A percentile compares a stretch with the other conserved stretches of the same genome.
phyloP scores from a whole-genome alignment of 73 alveolate genomes.

The Breviolum minutum region DNA sequence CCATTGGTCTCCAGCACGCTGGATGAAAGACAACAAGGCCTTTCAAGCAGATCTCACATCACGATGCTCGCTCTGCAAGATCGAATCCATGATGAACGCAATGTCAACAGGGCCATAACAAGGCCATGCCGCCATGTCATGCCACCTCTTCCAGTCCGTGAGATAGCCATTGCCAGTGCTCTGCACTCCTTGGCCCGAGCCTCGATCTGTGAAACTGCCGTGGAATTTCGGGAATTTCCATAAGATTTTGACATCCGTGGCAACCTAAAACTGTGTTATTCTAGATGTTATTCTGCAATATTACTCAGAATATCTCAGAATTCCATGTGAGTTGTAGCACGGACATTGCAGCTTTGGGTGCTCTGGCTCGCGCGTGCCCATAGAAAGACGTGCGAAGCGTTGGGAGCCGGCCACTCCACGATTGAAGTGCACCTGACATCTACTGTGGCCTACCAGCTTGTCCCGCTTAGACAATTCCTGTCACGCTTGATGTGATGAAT shows the following conservation, averaged over 20 bases:
- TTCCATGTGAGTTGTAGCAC: background rate
- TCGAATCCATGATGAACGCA: background rate
- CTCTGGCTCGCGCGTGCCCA: conserved; percentile 59
- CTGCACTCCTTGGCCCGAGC: conserved; percentile 61
- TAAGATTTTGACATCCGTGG: background rate
- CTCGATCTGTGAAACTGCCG: background rate
- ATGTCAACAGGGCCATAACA: background rate
- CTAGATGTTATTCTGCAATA: too few species aligned
- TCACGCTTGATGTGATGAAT: too few species aligned
- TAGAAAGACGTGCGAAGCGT: conserved; percentile 68
- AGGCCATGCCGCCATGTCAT: background rate
- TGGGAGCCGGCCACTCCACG: conserved; percentile 91
- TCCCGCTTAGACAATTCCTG: too few species aligned
- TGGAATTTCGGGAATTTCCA: background rate
- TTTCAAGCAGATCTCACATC: background rate
- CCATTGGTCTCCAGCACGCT: conserved; percentile 41
- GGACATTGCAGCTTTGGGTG: background rate
- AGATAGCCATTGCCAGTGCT: conserved; percentile 88
- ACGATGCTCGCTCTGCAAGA: background rate
- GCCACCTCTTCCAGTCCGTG: conserved; percentile 83
- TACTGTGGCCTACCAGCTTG: background rate
- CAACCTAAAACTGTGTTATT: too few species aligned
- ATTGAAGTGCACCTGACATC: conserved; percentile 46
- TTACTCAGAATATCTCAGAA: too few species aligned
- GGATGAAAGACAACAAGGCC: conserved; percentile 73